Percentiles rank a stretch among this genome's conserved stretches.
These are phyloP conservation scores for Uncinocarpus reesii DNA, from an alignment of 2,329 filamentous ascomycete species.

Conservation along the genomic window DNA sequence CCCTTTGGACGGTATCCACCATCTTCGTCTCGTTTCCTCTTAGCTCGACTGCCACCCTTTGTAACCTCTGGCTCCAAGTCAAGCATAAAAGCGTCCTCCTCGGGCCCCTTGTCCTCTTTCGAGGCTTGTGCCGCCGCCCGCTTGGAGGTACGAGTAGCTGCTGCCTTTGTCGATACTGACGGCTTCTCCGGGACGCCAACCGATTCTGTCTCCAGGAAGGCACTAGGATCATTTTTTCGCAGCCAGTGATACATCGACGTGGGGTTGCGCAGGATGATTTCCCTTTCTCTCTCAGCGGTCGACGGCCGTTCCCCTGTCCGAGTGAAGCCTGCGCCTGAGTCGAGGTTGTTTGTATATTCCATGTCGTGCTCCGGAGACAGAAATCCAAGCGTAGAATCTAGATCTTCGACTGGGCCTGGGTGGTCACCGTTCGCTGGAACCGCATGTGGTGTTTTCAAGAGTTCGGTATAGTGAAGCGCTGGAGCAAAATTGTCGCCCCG, in stretches of 20 bases:
- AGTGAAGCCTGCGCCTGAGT: conserved; percentile 45
- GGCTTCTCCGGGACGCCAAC: conserved; percentile 32
- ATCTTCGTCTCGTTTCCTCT: conserved; percentile 42
- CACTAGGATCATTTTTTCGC: conserved; percentile 68
- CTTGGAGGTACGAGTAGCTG: conserved; percentile 35
- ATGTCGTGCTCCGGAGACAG: conserved; percentile 37
- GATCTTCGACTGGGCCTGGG: conserved; percentile 17
- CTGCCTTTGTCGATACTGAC: conserved; percentile 28
- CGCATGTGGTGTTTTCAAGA: conserved; percentile 28
- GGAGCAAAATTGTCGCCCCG: conserved; percentile 33
- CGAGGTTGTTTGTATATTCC: conserved; percentile 34
- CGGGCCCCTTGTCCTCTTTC: conserved; percentile 35
- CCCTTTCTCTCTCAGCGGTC: conserved; percentile 45
- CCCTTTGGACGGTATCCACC: conserved; percentile 40
- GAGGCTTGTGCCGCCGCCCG: conserved; percentile 29
- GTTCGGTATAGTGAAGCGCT: conserved; percentile 24
- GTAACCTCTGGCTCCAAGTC: conserved; percentile 21
- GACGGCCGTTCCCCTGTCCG: conserved; percentile 28
- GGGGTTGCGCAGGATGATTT: conserved; percentile 60
- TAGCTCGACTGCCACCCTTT: conserved; percentile 26
- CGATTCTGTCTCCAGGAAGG: conserved; percentile 65
- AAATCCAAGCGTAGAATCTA: conserved; percentile 34
- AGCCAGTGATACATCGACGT: conserved; percentile 96
- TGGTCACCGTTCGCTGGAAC: conserved; percentile 17
- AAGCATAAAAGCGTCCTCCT: conserved; percentile 35